Evolutionary conservation across 2,329 filamentous ascomycete genomes (phyloP), one percentile per base, ranked within the genome.

Genomic region (Alternaria triticimaculans): DNA sequence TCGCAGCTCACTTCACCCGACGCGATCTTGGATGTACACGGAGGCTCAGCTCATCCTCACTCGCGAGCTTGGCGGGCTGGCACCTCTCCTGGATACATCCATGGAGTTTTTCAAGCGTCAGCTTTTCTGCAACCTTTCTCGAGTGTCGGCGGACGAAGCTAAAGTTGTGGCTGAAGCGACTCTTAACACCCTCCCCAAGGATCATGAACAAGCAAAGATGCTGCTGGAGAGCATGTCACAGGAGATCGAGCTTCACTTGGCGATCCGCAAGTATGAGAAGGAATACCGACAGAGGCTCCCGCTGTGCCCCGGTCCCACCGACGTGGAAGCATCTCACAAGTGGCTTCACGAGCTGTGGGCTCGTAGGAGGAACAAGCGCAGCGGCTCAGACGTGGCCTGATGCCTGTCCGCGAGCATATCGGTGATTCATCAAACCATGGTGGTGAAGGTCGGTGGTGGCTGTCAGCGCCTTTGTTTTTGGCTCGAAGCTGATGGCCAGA

Each of bases 71-170:
- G 76, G 76, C 14, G 57, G 70, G 8, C 54, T 75, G 11, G 66
- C 67, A 5, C 50, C 48, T 57, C 74, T 70, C 8, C n/a, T 55
- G 18, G 65, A 73, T 37, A 55, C 57, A 14, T 55, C 65, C 9
- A 14, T 66, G 10, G 73, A 75, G 14, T 60, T 74, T n/a, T 70
- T 68, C 55, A 76, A 68, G 57, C 74, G 75, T 26, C 59, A 62
- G 15, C 58, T 69, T 26, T 76, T 76, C 48, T 59, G 68, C 55
- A 55, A 58, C 3, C 62, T 75, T 20, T 60, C 44, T 53, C 66
- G 58, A 18, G 37, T 68, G 10, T 45, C 60, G 12, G 51, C 58
- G 12, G 23, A 62, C 10, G 30, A 54, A 10, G 70, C 68, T 3
- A 58, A 59, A n/a, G 18, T 33, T 4, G 64, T 67, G 41, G 64